phyloP scores from a whole-genome alignment of 2,329 filamentous ascomycete genomes.

The Keithomyces neogunnii region DNA sequence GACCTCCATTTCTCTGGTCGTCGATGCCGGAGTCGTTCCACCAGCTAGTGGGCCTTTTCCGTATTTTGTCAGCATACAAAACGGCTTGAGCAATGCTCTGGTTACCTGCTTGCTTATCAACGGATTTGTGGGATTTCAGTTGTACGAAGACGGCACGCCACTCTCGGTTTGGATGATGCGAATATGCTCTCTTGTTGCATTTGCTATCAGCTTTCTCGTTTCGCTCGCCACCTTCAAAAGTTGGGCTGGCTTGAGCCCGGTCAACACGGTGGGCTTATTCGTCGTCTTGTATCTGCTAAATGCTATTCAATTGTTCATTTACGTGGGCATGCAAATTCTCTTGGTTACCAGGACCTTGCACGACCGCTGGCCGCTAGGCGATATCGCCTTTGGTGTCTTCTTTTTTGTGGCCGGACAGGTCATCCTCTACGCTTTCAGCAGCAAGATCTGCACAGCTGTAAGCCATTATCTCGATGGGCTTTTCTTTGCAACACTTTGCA shows the following conservation, averaged over 20 bases:
- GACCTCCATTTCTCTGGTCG: constrained; percentile 77
- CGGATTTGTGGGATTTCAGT: constrained; percentile 94
- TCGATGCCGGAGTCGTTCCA: constrained; percentile 88
- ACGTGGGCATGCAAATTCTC: constrained; percentile 78
- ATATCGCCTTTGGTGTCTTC: constrained; percentile 82
- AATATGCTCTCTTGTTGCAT: constrained; percentile 69
- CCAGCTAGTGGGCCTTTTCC: constrained; percentile 73
- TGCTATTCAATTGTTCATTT: constrained; percentile 76
- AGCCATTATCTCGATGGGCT: constrained; percentile 91
- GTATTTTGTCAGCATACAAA: constrained; percentile 86
- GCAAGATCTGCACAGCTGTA: constrained; percentile 71
- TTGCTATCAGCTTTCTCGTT: constrained; percentile 77
- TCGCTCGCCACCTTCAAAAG: constrained; percentile 87
- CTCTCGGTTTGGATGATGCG: constrained; percentile 91
- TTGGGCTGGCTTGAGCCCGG: constrained; percentile 78
- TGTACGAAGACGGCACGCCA: constrained; percentile 94
- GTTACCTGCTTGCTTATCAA: constrained; percentile 90
- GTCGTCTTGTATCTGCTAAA: constrained; percentile 88
- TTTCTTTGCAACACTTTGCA: constrained; percentile 91
- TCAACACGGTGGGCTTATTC: constrained; percentile 82
- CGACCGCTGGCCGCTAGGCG: constrained; percentile 89
- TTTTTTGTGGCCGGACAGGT: constrained; percentile 92
- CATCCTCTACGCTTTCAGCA: constrained; percentile 82
- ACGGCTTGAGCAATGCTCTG: constrained; percentile 74
- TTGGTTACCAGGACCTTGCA: constrained; percentile 84